Base-by-base conservation (phyloP, 2,329 filamentous ascomycete species). In the Xylaria sp. region DNA sequence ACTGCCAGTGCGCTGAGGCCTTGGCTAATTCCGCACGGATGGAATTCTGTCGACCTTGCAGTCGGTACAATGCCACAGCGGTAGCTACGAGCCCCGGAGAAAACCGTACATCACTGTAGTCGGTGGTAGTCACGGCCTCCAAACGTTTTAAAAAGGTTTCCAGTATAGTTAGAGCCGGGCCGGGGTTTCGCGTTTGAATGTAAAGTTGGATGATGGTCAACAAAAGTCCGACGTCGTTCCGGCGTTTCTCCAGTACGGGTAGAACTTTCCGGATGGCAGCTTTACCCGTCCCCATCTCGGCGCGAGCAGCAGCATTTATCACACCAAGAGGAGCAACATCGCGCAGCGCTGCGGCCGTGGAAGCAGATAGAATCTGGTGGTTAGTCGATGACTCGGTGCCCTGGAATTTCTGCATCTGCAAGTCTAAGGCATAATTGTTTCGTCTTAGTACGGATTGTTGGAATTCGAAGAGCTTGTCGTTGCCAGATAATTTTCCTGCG, bases 81-180 rank as follows among this genome's bases (percentile, higher is more conserved):
- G 95, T 85, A 0, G 93, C 94, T 34, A 98, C 87, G 1, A 99
- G 84, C 2, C 95, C 95, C 0, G 96, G 95, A 32, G 93, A 91
- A 79, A 91, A 96, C 12, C 94, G 91, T 32, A 92, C 88, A 74
- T 94, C 90, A 66, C 89, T 84, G 67, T 91, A 85, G 18, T 87
- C 84, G 2, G 85, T 77, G 0, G 84, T 82, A 6, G 79, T 84
- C 2, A 88, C 89, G 57, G 88, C 81, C 75, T 95, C 92, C 1
- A 97, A 85, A 10, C 87, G 87, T 70, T 87, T 87, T 65, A 97
- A 87, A 77, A 96, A 94, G 1, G 87, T 83, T 77, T 97, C 92
- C 1, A 98, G 84, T 6, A 93, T 84, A n/a, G 86, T 84, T 44
- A 94, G 88, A 4, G 95, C 95, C 3, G 91, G 90, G 37, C 88